Conservation (phyloP, 257 asterid genomes). For the Gentiana straminea region DNA sequence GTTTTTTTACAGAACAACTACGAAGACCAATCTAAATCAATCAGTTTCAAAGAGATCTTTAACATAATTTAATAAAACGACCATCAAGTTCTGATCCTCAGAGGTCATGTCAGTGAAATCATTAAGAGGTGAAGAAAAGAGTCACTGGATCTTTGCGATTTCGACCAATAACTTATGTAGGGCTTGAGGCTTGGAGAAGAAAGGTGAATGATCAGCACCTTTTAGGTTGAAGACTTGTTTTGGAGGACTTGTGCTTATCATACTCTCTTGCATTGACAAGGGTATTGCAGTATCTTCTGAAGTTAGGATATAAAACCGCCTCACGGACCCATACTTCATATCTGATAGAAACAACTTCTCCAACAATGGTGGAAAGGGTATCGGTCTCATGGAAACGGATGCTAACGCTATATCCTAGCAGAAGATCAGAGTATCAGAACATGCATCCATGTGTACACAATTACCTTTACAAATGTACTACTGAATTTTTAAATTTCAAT, state of each 20-base stretch:
- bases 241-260: conserved; percentile 58
- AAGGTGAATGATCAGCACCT: conserved; percentile 96
- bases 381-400: conserved; percentile 86
- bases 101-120: no score
- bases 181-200: conserved; percentile 97
- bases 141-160: conserved; percentile 40
- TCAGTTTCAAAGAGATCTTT: no score
- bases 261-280: conserved; percentile 50
- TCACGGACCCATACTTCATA: conserved; percentile 59
- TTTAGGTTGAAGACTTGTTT: conserved; percentile 61
- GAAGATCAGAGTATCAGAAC: no score
- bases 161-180: conserved; percentile 69
- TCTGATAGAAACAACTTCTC: conserved; percentile 84
- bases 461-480: no score
- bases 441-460: no score
- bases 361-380: conserved; percentile 73
- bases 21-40: no score
- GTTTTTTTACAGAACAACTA: no score
- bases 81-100: no score
- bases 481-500: no score
- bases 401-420: no score
- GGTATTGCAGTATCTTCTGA: conserved; percentile 87
- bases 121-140: no score
- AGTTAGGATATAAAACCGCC: conserved; percentile 71
- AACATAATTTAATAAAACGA: no score